phyloP scores from a whole-genome alignment of 2,329 filamentous ascomycete species.

The Dryadomyces quercus-mongolicae region DNA sequence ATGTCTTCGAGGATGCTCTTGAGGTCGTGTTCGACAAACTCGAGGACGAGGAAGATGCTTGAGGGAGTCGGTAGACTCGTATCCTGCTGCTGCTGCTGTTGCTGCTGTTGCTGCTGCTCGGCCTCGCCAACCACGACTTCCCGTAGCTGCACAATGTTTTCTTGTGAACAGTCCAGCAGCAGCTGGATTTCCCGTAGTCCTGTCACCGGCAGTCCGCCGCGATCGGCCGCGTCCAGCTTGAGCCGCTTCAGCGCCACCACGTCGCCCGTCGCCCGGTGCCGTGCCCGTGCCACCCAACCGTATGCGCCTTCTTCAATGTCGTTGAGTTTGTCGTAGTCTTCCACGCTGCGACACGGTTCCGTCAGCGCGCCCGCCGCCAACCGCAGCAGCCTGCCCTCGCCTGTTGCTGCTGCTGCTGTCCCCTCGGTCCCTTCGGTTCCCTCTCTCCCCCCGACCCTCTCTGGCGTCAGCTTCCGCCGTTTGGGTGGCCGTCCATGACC shows the following conservation, averaged over 20 bases:
- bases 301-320: slow-evolving; percentile 97
- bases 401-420: slow-evolving; percentile 7
- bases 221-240: slow-evolving; percentile 72
- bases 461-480: slow-evolving; percentile 46
- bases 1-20: slow-evolving; percentile 89
- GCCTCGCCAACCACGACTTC: slow-evolving; percentile 73
- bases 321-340: slow-evolving; percentile 85
- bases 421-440: slow-evolving; percentile 13
- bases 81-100: background rate
- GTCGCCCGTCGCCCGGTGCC: slow-evolving; percentile 57
- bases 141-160: slow-evolving; percentile 68
- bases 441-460: slow-evolving; percentile 17
- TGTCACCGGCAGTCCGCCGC: slow-evolving; percentile 72
- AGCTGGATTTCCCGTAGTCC: slow-evolving; percentile 91
- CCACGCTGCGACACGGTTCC: slow-evolving; percentile 56
- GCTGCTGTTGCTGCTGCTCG: slow-evolving; percentile 39
- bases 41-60: slow-evolving; percentile 88
- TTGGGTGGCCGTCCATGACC: slow-evolving; percentile 40
- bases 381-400: slow-evolving; percentile 48
- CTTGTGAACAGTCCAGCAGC: slow-evolving; percentile 65
- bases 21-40: slow-evolving; percentile 94
- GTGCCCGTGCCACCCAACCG: slow-evolving; percentile 82
- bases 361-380: slow-evolving; percentile 60
- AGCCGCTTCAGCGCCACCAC: slow-evolving; percentile 89
- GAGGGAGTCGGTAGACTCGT: slow-evolving; percentile 17